Percentiles rank a stretch among this genome's conserved stretches.
Conservation (phyloP, 176 grass and related monocot species). For the Melocanna baccifera region DNA sequence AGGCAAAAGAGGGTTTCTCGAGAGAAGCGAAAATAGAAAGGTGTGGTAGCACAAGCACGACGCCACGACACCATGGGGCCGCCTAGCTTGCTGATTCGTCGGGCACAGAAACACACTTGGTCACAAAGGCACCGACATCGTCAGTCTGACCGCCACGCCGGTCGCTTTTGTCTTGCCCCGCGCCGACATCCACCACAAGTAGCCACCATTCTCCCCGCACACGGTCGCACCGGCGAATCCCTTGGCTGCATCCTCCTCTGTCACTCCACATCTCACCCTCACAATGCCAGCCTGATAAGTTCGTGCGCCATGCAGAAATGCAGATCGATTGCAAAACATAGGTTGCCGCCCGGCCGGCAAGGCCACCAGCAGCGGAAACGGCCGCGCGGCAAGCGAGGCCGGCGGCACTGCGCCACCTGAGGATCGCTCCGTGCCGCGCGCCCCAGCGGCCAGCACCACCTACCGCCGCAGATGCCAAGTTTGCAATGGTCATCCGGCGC, state of each 20-base stretch:
- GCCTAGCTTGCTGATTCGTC: slow-evolving; percentile 1
- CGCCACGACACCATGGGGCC: not conserved
- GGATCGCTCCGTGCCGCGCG: no score
- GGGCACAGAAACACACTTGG: not conserved
- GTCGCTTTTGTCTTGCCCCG: slow-evolving; percentile 35
- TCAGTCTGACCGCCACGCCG: not conserved
- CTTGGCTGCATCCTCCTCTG: not conserved
- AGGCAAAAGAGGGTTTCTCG: slow-evolving; percentile 12
- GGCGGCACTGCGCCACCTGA: not conserved
- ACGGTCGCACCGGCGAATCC: not conserved
- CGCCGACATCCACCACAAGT: slow-evolving; percentile 15
- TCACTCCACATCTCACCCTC: not conserved
- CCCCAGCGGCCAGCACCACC: no score
- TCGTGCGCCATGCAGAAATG: not conserved
- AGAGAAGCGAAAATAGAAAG: slow-evolving; percentile 15
- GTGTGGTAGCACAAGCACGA: not conserved
- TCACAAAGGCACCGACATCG: slow-evolving; percentile 30
- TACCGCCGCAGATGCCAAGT: no score
- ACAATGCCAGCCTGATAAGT: not conserved
- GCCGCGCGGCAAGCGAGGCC: not conserved
- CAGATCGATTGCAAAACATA: not conserved
- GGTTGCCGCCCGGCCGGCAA: not conserved
- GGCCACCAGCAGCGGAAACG: no score
- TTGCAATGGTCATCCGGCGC: no score
- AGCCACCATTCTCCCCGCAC: not conserved